Percentiles rank a stretch among this genome's conserved stretches.
phyloP scores from a whole-genome alignment of 441 rosid species.

The Caryocar brasiliense region DNA sequence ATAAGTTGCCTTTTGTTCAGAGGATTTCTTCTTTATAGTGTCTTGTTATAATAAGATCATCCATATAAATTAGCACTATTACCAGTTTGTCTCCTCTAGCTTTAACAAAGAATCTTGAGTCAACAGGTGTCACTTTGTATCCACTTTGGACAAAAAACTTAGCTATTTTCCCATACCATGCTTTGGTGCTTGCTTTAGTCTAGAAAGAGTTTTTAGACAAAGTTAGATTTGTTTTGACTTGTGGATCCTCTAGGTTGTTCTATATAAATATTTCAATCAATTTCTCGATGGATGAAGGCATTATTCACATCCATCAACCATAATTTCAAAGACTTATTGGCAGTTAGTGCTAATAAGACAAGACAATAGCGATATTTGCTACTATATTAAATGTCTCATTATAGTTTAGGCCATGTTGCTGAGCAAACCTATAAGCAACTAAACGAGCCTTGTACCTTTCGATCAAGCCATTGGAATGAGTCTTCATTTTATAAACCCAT shows the following conservation, averaged over 20 bases:
- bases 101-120: background rate
- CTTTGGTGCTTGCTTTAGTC: background rate
- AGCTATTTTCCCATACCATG: background rate
- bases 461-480: background rate
- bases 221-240: too few relatives aligned
- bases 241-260: background rate
- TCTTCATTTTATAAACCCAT: slow-evolving; percentile 2
- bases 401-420: background rate
- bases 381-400: background rate
- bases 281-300: background rate
- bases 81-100: background rate
- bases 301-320: background rate
- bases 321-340: background rate
- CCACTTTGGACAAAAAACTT: background rate
- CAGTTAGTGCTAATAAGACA: background rate
- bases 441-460: background rate
- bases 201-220: background rate
- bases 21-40: background rate
- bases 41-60: background rate
- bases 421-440: background rate
- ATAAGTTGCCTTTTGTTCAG: background rate
- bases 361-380: background rate
- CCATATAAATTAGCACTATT: background rate
- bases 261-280: background rate
- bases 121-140: background rate